Percentiles rank a stretch among this genome's conserved stretches.
Evolutionary conservation across 345 rosid genomes (phyloP).

Genomic region (Eucalyptus coolabah): DNA sequence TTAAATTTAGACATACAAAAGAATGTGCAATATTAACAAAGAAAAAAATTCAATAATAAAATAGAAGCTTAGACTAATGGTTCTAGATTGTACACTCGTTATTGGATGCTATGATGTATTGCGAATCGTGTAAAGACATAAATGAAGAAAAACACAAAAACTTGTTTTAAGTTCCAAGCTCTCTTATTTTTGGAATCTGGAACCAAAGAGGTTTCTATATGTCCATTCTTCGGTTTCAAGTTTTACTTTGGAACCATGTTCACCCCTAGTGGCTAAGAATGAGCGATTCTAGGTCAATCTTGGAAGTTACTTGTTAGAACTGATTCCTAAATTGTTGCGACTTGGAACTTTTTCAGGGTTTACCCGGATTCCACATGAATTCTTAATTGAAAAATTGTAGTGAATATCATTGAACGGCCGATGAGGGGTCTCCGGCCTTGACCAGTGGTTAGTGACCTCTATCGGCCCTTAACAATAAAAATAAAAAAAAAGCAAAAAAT

Average conservation of each 20-base stretch:
- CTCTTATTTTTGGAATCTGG: no score
- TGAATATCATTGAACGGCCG: accelerated
- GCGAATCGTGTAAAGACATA: accelerated
- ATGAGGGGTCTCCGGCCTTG: accelerated
- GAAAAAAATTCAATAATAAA: accelerated
- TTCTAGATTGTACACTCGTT: no score
- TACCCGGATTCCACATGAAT: accelerated
- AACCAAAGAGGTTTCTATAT: accelerated
- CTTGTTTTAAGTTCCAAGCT: no score
- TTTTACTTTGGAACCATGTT: accelerated
- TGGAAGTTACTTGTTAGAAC: not conserved
- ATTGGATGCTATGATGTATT: accelerated
- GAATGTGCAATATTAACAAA: no score
- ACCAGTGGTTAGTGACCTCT: accelerated
- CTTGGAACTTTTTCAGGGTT: not conserved
- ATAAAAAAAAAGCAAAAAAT: accelerated
- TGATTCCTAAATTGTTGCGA: not conserved
- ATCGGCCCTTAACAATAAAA: not conserved
- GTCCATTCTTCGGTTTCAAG: accelerated
- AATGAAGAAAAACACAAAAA: no score
- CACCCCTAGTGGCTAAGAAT: accelerated
- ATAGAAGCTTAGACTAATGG: no score
- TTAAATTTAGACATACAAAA: no score
- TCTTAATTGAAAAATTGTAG: no score
- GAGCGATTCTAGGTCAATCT: accelerated